Conservation (phyloP, 202 grass and related monocot genomes). For the Zizania palustris region DNA sequence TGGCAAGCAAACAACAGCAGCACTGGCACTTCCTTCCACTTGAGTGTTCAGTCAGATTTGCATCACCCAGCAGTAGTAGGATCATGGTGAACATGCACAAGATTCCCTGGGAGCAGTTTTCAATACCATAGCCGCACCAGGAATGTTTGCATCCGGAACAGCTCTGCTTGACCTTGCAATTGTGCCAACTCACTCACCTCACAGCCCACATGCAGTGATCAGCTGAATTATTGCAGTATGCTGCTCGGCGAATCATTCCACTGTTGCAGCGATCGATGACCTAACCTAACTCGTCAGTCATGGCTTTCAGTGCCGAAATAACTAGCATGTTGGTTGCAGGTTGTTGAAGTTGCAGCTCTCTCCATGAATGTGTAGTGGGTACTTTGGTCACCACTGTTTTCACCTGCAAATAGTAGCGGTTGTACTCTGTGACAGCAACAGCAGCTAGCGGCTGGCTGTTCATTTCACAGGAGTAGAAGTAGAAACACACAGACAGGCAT, state of each 20-base stretch:
- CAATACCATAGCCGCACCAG: not conserved
- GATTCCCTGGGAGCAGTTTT: conserved; percentile 29
- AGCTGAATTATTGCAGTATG: conserved; percentile 35
- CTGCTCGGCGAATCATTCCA: conserved; percentile 30
- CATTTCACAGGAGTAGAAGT: not conserved
- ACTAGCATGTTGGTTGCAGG: not conserved
- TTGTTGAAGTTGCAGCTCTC: not conserved
- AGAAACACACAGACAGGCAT: conserved; percentile 10
- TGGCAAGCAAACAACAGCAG: not conserved
- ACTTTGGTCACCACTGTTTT: conserved; percentile 17
- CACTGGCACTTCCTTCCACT: not conserved
- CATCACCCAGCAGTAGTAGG: conserved; percentile 16
- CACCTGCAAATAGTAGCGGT: not conserved
- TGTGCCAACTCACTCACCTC: not conserved
- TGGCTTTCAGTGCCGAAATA: not conserved
- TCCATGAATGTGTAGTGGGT: not conserved
- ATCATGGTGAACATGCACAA: conserved; percentile 33
- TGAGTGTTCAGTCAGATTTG: conserved; percentile 18
- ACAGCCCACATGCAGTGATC: not conserved
- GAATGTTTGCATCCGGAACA: conserved; percentile 27
- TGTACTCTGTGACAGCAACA: conserved; percentile 21
- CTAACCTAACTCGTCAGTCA: not conserved
- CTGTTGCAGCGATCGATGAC: conserved; percentile 29
- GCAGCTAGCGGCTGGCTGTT: conserved; percentile 11
- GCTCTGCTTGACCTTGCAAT: conserved; percentile 24